Percentiles rank a stretch among this genome's conserved stretches.
Conservation (phyloP, 106 monocot genomes). For the Platanthera guangdongensis region DNA sequence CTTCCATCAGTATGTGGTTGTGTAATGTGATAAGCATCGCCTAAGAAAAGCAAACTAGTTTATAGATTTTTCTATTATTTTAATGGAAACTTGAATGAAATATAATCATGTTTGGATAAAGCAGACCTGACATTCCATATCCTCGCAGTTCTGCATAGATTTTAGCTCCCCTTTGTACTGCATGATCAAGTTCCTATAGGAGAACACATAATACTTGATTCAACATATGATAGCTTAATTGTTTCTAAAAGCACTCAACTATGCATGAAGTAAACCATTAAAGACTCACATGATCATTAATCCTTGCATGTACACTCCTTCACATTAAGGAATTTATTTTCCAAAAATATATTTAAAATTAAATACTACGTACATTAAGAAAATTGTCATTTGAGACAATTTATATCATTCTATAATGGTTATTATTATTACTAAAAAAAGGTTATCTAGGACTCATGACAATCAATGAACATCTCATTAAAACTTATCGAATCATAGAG, state of each 20-base stretch:
- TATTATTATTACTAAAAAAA: no score
- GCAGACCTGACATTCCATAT: conserved; percentile 91
- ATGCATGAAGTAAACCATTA: not conserved
- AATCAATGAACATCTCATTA: no score
- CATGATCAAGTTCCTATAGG: conserved; percentile 70
- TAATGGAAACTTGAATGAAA: not conserved
- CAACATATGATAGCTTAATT: not conserved
- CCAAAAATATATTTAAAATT: no score
- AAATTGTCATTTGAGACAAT: no score
- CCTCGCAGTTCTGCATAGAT: conserved; percentile 95
- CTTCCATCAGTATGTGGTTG: conserved; percentile 84
- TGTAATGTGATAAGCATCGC: conserved; percentile 95
- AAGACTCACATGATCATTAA: no score
- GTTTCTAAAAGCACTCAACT: not conserved
- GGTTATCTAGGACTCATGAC: no score
- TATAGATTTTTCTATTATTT: not conserved
- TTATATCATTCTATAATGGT: no score
- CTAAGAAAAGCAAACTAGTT: conserved; percentile 16
- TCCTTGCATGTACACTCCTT: no score
- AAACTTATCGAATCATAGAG: no score
- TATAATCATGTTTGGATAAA: conserved; percentile 1
- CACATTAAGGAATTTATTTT: no score
- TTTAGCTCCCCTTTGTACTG: conserved; percentile 75
- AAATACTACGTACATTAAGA: no score
- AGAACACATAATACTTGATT: conserved; percentile 7